phyloP scores from a whole-genome alignment of 352 stramenopile species.

The Phytophthora citricola region DNA sequence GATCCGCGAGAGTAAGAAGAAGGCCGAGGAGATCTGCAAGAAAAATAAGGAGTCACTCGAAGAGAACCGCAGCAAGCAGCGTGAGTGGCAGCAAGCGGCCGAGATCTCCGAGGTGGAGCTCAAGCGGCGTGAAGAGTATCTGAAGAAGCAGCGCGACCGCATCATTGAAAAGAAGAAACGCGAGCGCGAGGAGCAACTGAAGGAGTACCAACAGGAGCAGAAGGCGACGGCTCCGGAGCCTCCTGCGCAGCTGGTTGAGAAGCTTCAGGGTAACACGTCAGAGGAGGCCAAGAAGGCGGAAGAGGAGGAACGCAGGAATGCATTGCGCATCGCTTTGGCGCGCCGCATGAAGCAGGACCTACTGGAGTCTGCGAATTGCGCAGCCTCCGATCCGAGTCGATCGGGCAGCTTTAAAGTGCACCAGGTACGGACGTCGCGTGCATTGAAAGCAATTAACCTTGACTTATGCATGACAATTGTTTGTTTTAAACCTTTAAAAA shows the following conservation, averaged over 20 bases:
- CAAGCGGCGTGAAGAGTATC: constrained; percentile 78
- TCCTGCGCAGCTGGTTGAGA: constrained; percentile 64
- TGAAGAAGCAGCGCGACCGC: constrained; percentile 75
- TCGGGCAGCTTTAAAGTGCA: constrained; percentile 55
- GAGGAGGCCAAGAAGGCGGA: constrained; percentile 74
- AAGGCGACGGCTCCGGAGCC: constrained; percentile 68
- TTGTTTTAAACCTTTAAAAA: constrained; percentile 12
- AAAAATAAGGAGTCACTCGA: constrained; percentile 79
- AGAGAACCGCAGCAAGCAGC: constrained; percentile 72
- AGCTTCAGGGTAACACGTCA: constrained; percentile 61
- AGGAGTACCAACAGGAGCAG: constrained; percentile 78
- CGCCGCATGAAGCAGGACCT: constrained; percentile 86
- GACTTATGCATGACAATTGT: background rate
- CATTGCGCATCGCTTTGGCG: constrained; percentile 71
- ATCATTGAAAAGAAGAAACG: constrained; percentile 88
- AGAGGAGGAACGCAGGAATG: constrained; percentile 72
- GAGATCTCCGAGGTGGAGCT: constrained; percentile 77
- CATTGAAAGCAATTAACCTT: constrained; percentile 1
- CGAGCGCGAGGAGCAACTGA: constrained; percentile 73
- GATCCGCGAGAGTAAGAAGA: constrained; percentile 73
- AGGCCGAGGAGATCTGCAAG: constrained; percentile 75
- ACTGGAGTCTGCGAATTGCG: constrained; percentile 43
- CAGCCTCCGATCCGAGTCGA: constrained; percentile 29
- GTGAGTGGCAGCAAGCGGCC: constrained; percentile 65
- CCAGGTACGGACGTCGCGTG: constrained; percentile 42